Conservation (phyloP, 2,329 filamentous ascomycete genomes). For the Elsinoe ampelina region DNA sequence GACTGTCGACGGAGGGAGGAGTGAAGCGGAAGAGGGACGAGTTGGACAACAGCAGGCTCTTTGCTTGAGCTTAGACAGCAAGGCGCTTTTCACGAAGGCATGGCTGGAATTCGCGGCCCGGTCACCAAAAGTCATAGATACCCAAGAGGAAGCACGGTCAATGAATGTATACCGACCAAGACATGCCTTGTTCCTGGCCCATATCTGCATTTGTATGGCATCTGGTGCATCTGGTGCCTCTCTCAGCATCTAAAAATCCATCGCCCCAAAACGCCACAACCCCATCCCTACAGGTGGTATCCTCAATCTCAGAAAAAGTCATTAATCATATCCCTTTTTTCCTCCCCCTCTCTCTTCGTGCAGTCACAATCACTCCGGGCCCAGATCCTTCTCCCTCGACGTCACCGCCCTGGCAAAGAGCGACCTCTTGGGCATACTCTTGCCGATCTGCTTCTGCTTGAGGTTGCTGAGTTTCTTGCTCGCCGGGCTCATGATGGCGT, state of each 20-base stretch:
- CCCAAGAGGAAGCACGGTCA: neutral
- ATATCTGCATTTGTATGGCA: too few species aligned
- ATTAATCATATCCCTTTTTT: neutral
- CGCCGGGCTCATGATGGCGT: slow-evolving; percentile 80
- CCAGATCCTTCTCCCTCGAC: slow-evolving; percentile 14
- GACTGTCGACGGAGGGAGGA: slow-evolving; percentile 59
- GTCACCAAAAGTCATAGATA: neutral
- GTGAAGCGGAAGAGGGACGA: slow-evolving; percentile 55
- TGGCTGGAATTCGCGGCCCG: neutral
- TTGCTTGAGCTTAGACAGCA: slow-evolving; percentile 46
- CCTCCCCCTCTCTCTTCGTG: neutral
- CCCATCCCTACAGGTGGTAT: too few species aligned
- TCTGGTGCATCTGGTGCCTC: too few species aligned
- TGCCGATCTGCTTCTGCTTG: slow-evolving; percentile 69
- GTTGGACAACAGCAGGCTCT: slow-evolving; percentile 67
- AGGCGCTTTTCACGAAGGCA: neutral
- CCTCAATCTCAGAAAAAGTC: neutral
- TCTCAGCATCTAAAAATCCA: neutral
- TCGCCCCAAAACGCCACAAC: neutral
- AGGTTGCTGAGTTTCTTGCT: slow-evolving; percentile 72
- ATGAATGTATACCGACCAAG: neutral
- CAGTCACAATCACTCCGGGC: slow-evolving; percentile 10
- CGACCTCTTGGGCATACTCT: slow-evolving; percentile 34
- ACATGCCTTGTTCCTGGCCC: too few species aligned
- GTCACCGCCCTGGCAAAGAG: slow-evolving; percentile 16